These are phyloP conservation scores for Gossypium turneri DNA, from an alignment of 345 rosid genomes.

Conservation along the genomic window DNA sequence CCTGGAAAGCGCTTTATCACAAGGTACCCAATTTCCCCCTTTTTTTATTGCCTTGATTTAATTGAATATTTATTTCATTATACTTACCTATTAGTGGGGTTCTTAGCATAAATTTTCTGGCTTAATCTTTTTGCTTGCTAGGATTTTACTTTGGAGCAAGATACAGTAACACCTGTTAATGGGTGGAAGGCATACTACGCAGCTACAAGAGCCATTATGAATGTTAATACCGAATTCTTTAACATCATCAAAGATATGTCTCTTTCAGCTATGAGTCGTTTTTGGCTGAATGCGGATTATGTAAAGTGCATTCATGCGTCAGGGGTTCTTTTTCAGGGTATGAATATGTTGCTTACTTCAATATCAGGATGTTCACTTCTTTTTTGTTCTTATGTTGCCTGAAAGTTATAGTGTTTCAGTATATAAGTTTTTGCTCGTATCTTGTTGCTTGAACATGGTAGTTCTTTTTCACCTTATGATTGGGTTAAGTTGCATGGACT, in stretches of 20 bases:
- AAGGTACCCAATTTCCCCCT: conserved; percentile 43
- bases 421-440: too few species aligned
- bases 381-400: not conserved
- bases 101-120: not conserved
- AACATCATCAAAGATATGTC: conserved; percentile 71
- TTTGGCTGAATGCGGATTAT: conserved; percentile 91
- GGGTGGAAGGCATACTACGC: conserved; percentile 99
- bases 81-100: too few species aligned
- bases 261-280: conserved; percentile 63
- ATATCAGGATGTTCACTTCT: not conserved
- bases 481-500: not conserved
- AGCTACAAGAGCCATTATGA: conserved; percentile 80
- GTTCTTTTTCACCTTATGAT: not conserved
- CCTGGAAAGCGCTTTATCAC: conserved; percentile 97
- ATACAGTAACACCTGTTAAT: conserved; percentile 63
- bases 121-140: conserved; percentile 19
- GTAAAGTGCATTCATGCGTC: conserved; percentile 88
- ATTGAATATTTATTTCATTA: too few species aligned
- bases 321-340: conserved; percentile 89
- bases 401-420: too few species aligned
- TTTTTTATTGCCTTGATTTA: too few species aligned
- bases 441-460: not conserved
- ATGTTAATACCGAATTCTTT: conserved; percentile 77
- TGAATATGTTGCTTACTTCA: not conserved
- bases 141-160: conserved; percentile 97